These are phyloP conservation scores for Kwoniella botswanensis DNA, from an alignment of 768 basidiomycete species.

Conservation along the genomic window DNA sequence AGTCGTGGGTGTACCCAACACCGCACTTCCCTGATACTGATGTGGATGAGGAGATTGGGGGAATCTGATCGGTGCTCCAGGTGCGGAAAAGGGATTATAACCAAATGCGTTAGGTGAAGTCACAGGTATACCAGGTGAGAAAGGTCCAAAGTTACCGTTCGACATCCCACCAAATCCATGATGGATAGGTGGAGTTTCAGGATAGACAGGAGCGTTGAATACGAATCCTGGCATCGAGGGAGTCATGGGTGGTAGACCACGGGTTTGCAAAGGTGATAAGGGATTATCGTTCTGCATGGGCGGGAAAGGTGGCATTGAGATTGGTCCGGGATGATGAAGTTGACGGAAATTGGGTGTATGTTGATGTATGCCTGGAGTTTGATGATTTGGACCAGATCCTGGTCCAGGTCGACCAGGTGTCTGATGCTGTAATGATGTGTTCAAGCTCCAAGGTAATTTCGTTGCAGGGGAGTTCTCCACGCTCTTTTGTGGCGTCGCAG, in stretches of 20 bases:
- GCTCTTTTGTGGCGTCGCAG: neutral
- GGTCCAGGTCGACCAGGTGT: constrained; percentile 19
- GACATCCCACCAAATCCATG: constrained; percentile 59
- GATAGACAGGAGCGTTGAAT: constrained; percentile 65
- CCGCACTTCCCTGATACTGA: constrained; percentile 35
- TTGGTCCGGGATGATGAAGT: constrained; percentile 51
- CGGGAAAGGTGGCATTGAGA: constrained; percentile 59
- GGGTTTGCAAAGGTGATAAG: constrained; percentile 67
- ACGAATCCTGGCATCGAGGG: constrained; percentile 96
- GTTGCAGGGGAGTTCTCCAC: constrained; percentile 13
- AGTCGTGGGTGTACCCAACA: constrained; percentile 46
- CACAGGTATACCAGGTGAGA: constrained; percentile 75
- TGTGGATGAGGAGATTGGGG: constrained; percentile 15
- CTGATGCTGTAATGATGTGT: constrained; percentile 31
- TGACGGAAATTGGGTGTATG: constrained; percentile 38
- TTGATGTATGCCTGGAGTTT: constrained; percentile 22
- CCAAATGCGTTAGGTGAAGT: constrained; percentile 42
- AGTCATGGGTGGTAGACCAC: constrained; percentile 89
- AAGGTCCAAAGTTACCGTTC: constrained; percentile 59
- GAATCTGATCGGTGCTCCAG: constrained; percentile 64
- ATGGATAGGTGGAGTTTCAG: constrained; percentile 60
- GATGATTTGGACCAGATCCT: neutral
- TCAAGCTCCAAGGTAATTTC: constrained; percentile 42
- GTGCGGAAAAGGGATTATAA: constrained; percentile 67
- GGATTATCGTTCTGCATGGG: constrained; percentile 49